These are phyloP conservation scores for Vitis cinerea DNA, from an alignment of 164 flowering plant species.

Conservation along the genomic window DNA sequence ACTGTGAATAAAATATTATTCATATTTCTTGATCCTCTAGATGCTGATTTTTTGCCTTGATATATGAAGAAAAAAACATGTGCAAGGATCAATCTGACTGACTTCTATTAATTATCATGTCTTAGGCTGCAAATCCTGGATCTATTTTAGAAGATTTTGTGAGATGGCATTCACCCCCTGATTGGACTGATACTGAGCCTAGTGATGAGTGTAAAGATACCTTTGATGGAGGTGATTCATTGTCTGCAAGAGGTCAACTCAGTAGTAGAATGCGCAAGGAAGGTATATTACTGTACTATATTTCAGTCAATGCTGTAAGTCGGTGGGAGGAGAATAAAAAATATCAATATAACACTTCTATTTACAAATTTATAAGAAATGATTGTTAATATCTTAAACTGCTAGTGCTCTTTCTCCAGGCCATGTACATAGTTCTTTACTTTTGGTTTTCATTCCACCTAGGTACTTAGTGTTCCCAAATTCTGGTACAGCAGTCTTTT, in stretches of 20 bases:
- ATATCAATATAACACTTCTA: too few relatives aligned
- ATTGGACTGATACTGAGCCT: constrained; percentile 70
- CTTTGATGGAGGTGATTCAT: constrained; percentile 33
- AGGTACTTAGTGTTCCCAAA: too few relatives aligned
- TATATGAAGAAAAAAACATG: too few relatives aligned
- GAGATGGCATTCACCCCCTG: constrained; percentile 99
- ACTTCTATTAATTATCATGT: constrained; percentile 12
- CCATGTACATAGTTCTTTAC: too few relatives aligned
- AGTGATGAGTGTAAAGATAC: constrained; percentile 36
- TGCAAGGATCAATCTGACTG: not conserved
- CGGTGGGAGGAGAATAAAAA: too few relatives aligned
- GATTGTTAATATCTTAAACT: not conserved
- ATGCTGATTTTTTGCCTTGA: not conserved
- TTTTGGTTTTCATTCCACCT: too few relatives aligned
- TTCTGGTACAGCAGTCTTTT: too few relatives aligned
- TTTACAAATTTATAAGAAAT: too few relatives aligned
- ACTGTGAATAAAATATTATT: not conserved
- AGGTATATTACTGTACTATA: constrained; percentile 38
- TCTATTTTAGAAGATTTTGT: constrained; percentile 96
- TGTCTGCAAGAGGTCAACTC: constrained; percentile 67
- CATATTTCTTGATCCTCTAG: constrained; percentile 1
- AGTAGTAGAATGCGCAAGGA: constrained; percentile 91
- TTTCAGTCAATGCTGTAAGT: not conserved
- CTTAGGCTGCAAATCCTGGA: constrained; percentile 98
- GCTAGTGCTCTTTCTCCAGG: not conserved